phyloP scores from a whole-genome alignment of 2,329 filamentous ascomycete genomes.

The Aspergillus vadensis region DNA sequence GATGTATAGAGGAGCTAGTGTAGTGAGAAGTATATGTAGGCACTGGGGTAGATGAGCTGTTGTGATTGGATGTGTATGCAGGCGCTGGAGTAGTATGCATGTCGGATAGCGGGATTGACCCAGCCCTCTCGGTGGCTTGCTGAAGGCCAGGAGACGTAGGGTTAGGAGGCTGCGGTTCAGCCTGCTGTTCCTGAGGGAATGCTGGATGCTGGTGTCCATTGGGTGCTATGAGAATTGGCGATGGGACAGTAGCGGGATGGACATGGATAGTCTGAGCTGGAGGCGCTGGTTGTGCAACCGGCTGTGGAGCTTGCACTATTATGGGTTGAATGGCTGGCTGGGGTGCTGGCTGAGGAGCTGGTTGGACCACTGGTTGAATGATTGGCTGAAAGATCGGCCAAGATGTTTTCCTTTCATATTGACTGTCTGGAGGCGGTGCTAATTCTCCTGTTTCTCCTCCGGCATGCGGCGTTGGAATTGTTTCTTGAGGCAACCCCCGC shows the following conservation, averaged over 20 bases:
- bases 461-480: background rate
- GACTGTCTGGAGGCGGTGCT: slow-evolving; percentile 1
- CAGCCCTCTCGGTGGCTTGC: slow-evolving; percentile 63
- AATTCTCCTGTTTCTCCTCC: background rate
- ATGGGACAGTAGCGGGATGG: slow-evolving; percentile 36
- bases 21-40: slow-evolving; percentile 41
- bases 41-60: slow-evolving; percentile 23
- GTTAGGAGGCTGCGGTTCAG: slow-evolving; percentile 54
- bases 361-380: slow-evolving; percentile 1
- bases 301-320: slow-evolving; percentile 3
- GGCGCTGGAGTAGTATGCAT: slow-evolving; percentile 48
- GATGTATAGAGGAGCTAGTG: slow-evolving; percentile 24
- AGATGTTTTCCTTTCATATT: slow-evolving; percentile 6
- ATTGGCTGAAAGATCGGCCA: slow-evolving; percentile 19
- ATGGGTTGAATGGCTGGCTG: slow-evolving; percentile 8
- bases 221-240: slow-evolving; percentile 59
- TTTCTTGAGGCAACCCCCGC: background rate
- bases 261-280: slow-evolving; percentile 18
- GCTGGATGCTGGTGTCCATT: slow-evolving; percentile 53
- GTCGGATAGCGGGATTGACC: slow-evolving; percentile 62
- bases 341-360: slow-evolving; percentile 8
- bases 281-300: slow-evolving; percentile 10
- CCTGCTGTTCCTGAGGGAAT: slow-evolving; percentile 56
- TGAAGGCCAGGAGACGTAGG: slow-evolving; percentile 65
- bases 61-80: slow-evolving; percentile 40